Evolutionary conservation across 495 filamentous ascomycete species (phyloP).

Genomic region (Aspergillus sparsus): DNA sequence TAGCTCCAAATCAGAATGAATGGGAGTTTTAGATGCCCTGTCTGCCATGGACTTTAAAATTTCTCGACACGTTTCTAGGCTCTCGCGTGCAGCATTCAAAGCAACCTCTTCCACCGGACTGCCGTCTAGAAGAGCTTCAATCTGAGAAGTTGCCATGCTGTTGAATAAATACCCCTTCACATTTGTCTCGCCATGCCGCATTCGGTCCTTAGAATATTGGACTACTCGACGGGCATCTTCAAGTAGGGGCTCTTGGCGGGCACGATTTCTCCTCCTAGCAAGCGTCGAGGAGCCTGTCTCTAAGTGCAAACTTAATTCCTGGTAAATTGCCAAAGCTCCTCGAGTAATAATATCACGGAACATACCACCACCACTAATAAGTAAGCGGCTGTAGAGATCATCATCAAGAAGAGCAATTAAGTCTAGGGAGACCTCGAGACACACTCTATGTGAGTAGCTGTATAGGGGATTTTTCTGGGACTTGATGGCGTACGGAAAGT

Average conservation of each 20-base stretch:
- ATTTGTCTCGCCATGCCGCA: slow-evolving; percentile 52
- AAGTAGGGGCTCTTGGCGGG: slow-evolving; percentile 34
- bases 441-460: slow-evolving; percentile 49
- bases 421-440: slow-evolving; percentile 44
- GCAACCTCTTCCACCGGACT: slow-evolving; percentile 24
- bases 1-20: not conserved
- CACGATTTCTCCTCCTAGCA: slow-evolving; percentile 31
- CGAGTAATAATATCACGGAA: slow-evolving; percentile 48
- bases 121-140: slow-evolving; percentile 35
- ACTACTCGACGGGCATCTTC: slow-evolving; percentile 36
- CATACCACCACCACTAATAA: slow-evolving; percentile 47
- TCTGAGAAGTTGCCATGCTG: slow-evolving; percentile 45
- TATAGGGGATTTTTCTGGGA: slow-evolving; percentile 47
- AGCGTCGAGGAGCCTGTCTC: slow-evolving; percentile 24
- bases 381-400: slow-evolving; percentile 40
- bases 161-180: slow-evolving; percentile 51
- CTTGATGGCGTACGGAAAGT: slow-evolving; percentile 47
- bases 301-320: slow-evolving; percentile 41
- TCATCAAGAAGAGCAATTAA: slow-evolving; percentile 45
- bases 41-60: slow-evolving; percentile 23
- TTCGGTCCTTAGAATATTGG: slow-evolving; percentile 37
- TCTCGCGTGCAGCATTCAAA: slow-evolving; percentile 27
- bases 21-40: not conserved
- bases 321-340: slow-evolving; percentile 33
- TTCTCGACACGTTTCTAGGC: slow-evolving; percentile 31